phyloP scores from a whole-genome alignment of 2,329 filamentous ascomycete species.

The Fusarium graminum region DNA sequence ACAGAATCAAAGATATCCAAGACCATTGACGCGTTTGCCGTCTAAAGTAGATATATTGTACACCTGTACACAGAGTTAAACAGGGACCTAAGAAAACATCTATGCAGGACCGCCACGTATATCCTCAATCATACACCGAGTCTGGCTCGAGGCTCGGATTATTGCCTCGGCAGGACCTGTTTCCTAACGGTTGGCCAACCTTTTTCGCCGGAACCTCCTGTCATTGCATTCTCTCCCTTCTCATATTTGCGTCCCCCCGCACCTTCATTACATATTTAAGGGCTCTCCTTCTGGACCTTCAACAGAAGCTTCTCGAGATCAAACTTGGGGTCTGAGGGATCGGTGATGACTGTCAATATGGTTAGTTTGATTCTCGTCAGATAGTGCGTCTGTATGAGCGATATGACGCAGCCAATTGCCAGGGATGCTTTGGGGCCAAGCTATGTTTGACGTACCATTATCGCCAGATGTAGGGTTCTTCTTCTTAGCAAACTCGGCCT shows the following conservation, averaged over 20 bases:
- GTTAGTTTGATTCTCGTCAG: conserved; percentile 42
- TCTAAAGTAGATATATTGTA: conserved; percentile 67
- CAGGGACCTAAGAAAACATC: conserved; percentile 62
- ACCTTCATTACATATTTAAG: conserved; percentile 54
- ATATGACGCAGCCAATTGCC: conserved; percentile 34
- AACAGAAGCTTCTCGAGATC: conserved; percentile 89
- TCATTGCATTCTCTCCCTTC: conserved; percentile 49
- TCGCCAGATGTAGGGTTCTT: conserved; percentile 67
- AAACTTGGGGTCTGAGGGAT: conserved; percentile 89
- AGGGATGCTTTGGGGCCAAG: conserved; percentile 15
- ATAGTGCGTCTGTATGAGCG: conserved; percentile 1
- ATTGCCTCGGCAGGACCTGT: conserved; percentile 44
- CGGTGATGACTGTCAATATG: conserved; percentile 55
- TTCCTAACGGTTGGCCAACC: conserved; percentile 44
- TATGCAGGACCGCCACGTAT: conserved; percentile 62
- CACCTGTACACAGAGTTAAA: conserved; percentile 64
- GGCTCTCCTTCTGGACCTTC: conserved; percentile 68
- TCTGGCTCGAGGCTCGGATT: conserved; percentile 51
- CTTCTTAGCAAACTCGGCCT: conserved; percentile 85
- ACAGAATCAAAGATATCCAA: conserved; percentile 28
- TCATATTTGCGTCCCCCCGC: conserved; percentile 40
- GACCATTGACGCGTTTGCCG: conserved; percentile 50
- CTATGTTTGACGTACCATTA: conserved; percentile 49
- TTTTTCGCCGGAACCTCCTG: conserved; percentile 45
- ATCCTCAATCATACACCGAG: conserved; percentile 57